Conservation (phyloP, 1,139 yeast genomes). For the Debaryomyces fabryi region DNA sequence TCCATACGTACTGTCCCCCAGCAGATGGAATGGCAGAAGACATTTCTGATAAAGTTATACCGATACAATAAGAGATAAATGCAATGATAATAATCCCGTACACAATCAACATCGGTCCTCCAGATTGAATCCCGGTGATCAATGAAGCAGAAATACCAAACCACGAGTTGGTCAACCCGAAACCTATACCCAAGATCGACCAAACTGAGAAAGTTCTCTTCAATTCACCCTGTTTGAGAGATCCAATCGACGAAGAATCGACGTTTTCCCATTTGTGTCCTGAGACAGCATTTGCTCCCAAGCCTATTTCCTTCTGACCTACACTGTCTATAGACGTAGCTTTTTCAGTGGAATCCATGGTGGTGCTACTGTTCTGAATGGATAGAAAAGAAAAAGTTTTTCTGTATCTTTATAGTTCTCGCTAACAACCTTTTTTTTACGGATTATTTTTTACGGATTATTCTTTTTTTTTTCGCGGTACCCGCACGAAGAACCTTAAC, state of each 20-base stretch:
- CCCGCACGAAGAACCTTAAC: background rate
- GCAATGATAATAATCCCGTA: constrained; percentile 71
- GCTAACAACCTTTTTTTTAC: background rate
- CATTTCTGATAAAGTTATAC: constrained; percentile 49
- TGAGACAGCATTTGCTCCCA: background rate
- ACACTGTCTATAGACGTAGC: background rate
- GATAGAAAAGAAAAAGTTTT: background rate
- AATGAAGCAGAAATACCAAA: constrained; percentile 67
- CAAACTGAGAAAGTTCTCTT: constrained; percentile 54
- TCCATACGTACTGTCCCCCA: constrained; percentile 67
- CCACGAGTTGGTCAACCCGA: constrained; percentile 73
- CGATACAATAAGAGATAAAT: constrained; percentile 42
- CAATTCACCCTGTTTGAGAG: constrained; percentile 31
- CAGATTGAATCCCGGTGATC: constrained; percentile 63
- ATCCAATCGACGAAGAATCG: constrained; percentile 5
- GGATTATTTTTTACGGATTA: background rate
- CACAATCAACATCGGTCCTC: constrained; percentile 69
- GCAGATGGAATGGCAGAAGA: constrained; percentile 58
- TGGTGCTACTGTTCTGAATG: background rate
- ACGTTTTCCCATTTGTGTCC: constrained; percentile 4
- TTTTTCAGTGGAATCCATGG: constrained; percentile 4
- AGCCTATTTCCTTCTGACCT: background rate
- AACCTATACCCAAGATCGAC: constrained; percentile 66
- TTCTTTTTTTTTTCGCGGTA: background rate
- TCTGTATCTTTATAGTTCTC: background rate